A percentile compares a stretch with the other conserved stretches of the same genome.
Evolutionary conservation across 108 stramenopile species (phyloP).

Genomic region (Fragilaria crotonensis): DNA sequence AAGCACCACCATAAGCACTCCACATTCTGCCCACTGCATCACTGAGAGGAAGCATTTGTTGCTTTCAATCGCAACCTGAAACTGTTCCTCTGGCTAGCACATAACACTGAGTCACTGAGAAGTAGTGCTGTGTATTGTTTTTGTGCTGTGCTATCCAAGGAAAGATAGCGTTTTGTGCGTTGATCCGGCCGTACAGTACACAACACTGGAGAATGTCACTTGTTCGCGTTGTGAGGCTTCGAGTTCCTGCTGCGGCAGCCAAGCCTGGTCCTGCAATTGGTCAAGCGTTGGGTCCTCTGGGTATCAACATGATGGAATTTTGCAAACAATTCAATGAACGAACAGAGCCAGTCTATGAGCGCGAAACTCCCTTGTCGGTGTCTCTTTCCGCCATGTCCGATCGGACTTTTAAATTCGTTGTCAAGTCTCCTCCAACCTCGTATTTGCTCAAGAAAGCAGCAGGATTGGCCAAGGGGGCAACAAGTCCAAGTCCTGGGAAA

Average conservation of each 20-base stretch:
- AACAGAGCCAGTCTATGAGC: conserved; percentile 59
- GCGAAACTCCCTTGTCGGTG: conserved; percentile 67
- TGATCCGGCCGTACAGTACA: no score
- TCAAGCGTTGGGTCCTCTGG: conserved; percentile 91
- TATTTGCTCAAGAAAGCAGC: conserved; percentile 74
- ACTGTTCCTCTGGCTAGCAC: no score
- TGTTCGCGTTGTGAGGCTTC: conserved; percentile 63
- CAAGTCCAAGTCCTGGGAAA: conserved; percentile 36
- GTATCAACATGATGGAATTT: conserved; percentile 95
- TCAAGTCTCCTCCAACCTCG: conserved; percentile 76
- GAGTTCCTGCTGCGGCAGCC: conserved; percentile 65
- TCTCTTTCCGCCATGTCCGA: conserved; percentile 69
- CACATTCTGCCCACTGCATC: no score
- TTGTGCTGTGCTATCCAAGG: no score
- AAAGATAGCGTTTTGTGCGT: no score
- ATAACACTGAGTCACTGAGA: no score
- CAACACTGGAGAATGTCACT: no score
- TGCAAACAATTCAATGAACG: conserved; percentile 91
- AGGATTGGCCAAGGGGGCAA: conserved; percentile 73
- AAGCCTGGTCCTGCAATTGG: conserved; percentile 89
- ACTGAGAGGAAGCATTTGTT: no score
- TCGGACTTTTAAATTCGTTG: conserved; percentile 74
- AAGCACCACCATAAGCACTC: no score
- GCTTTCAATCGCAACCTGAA: no score
- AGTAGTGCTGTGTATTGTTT: no score